Evolutionary conservation across 257 asterid species (phyloP).

Genomic region (Rauvolfia tetraphylla): DNA sequence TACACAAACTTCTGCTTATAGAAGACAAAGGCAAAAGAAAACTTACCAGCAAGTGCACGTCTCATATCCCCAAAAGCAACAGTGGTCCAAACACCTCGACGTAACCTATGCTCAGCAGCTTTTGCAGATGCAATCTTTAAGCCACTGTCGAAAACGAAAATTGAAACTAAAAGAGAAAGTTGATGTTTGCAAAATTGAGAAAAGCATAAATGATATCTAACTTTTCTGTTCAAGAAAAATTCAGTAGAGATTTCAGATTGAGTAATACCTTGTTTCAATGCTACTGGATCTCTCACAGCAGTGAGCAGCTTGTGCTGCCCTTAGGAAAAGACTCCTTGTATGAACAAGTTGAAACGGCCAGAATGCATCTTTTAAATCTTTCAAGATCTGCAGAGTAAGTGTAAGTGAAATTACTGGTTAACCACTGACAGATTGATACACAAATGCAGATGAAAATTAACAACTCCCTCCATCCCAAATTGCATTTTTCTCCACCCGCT

Average conservation of each 20-base stretch:
- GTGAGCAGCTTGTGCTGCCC: conserved; percentile 85
- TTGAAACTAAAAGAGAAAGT: neutral
- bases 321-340: conserved; percentile 57
- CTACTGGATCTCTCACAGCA: conserved; percentile 39
- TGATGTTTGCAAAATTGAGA: neutral
- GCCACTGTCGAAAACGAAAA: conserved; percentile 38
- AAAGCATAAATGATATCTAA: conserved; percentile 1
- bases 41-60: conserved; percentile 73
- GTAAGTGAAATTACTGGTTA: neutral
- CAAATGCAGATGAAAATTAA: no score
- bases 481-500: no score
- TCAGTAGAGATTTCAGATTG: neutral
- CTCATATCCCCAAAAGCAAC: conserved; percentile 84
- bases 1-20: neutral
- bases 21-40: conserved; percentile 5
- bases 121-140: conserved; percentile 73
- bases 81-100: conserved; percentile 90
- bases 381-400: conserved; percentile 52
- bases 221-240: conserved; percentile 4
- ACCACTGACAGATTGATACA: neutral
- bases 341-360: conserved; percentile 81
- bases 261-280: conserved; percentile 45
- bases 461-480: no score
- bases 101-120: conserved; percentile 80
- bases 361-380: conserved; percentile 69